These are phyloP conservation scores for Fusarium floridanum DNA, from an alignment of 2,329 filamentous ascomycete species.

Conservation along the genomic window DNA sequence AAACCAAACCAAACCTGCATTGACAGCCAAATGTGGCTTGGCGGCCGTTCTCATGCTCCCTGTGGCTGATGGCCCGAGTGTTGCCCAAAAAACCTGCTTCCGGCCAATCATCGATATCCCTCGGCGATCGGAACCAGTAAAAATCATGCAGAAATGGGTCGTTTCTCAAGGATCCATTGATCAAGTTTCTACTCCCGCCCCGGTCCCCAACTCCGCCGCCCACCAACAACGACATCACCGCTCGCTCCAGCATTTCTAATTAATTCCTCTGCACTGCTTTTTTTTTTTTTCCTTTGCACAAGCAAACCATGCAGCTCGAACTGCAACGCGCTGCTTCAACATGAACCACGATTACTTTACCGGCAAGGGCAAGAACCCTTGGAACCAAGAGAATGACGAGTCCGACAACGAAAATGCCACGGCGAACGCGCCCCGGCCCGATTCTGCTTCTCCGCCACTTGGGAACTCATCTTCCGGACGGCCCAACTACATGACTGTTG, in stretches of 20 bases:
- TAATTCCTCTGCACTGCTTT: conserved; percentile 18
- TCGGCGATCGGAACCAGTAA: conserved; percentile 44
- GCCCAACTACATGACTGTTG: conserved; percentile 89
- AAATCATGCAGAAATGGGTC: conserved; percentile 51
- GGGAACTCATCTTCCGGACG: conserved; percentile 44
- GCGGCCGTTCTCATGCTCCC: conserved; percentile 26
- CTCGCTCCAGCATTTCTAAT: conserved; percentile 30
- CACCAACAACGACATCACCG: conserved; percentile 40
- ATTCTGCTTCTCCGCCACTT: conserved; percentile 44
- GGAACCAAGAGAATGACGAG: conserved; percentile 47
- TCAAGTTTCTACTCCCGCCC: conserved; percentile 39
- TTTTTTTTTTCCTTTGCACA: conserved; percentile 1
- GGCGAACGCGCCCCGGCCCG: conserved; percentile 41
- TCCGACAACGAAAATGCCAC: conserved; percentile 40
- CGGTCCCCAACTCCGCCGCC: conserved; percentile 37
- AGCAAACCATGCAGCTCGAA: conserved; percentile 52
- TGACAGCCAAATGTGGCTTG: conserved; percentile 19
- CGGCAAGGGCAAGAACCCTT: conserved; percentile 65
- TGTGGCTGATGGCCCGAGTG: conserved; percentile 15
- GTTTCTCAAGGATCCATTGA: conserved; percentile 27
- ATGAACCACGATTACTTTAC: conserved; percentile 73
- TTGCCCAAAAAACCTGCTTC: conserved; percentile 24
- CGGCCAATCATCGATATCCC: conserved; percentile 47
- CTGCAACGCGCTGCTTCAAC: conserved; percentile 45
- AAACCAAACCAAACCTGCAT: not conserved